These are phyloP conservation scores for Alternaria sp. DNA, from an alignment of 2,329 filamentous ascomycete species.

Conservation along the genomic window DNA sequence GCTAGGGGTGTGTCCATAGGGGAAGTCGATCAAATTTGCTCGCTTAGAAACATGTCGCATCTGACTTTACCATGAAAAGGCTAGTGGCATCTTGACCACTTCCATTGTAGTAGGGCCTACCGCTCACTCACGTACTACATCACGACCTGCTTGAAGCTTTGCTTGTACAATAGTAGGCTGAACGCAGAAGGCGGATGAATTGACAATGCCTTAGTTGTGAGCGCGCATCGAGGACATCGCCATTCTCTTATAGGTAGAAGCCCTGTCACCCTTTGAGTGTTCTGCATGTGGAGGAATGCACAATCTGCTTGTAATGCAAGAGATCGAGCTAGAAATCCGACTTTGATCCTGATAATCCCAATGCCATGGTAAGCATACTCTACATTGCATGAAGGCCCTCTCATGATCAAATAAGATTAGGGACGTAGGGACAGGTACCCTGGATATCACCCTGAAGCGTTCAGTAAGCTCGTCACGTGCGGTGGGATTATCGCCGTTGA, in stretches of 20 bases:
- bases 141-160: background rate
- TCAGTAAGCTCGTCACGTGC: background rate
- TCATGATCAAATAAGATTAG: background rate
- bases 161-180: background rate
- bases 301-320: background rate
- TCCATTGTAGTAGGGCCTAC: background rate
- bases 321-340: background rate
- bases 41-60: slow-evolving; percentile 3
- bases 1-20: background rate
- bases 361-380: too few relatives aligned
- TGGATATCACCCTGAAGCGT: background rate
- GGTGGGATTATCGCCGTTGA: background rate
- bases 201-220: background rate
- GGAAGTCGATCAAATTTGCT: slow-evolving; percentile 3
- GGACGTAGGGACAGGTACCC: background rate
- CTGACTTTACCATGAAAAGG: background rate
- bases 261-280: background rate
- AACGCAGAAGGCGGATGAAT: background rate
- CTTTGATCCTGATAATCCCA: background rate
- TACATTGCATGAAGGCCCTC: background rate
- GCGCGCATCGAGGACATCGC: background rate
- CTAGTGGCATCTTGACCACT: background rate
- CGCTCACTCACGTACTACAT: background rate
- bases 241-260: too few relatives aligned
- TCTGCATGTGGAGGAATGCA: background rate